phyloP scores from a whole-genome alignment of 2,329 filamentous ascomycete species.

The Fusarium tricinctum region DNA sequence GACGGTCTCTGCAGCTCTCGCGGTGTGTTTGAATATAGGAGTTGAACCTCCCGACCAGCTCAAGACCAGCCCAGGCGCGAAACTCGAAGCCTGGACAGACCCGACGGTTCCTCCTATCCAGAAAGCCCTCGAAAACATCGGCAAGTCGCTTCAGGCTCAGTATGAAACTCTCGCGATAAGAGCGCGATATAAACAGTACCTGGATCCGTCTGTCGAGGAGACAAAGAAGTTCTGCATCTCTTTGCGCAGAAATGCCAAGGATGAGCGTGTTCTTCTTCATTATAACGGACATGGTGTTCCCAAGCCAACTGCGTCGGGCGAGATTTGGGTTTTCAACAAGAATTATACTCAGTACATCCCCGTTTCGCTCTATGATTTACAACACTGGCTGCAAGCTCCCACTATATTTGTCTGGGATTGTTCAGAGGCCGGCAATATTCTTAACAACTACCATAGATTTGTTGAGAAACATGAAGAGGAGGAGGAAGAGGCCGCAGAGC shows the following conservation, averaged over 20 bases:
- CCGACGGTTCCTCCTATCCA: slow-evolving; percentile 83
- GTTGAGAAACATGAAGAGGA: slow-evolving; percentile 95
- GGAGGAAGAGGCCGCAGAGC: slow-evolving; percentile 79
- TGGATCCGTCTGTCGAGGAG: slow-evolving; percentile 97
- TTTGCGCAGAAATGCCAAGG: slow-evolving; percentile 90
- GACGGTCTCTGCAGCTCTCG: slow-evolving; percentile 94
- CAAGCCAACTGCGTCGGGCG: slow-evolving; percentile 92
- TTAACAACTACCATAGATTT: slow-evolving; percentile 94
- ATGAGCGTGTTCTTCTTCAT: slow-evolving; percentile 95
- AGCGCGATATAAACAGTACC: slow-evolving; percentile 96
- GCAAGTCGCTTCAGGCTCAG: slow-evolving; percentile 94
- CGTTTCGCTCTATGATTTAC: slow-evolving; percentile 93
- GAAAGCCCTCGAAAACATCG: slow-evolving; percentile 93
- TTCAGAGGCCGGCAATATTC: slow-evolving; percentile 94
- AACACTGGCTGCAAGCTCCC: slow-evolving; percentile 94
- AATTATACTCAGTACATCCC: slow-evolving; percentile 99
- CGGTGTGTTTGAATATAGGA: slow-evolving; percentile 95
- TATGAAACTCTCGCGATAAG: slow-evolving; percentile 96
- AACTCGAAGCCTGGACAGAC: slow-evolving; percentile 97
- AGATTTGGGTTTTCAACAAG: slow-evolving; percentile 99
- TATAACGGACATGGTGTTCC: slow-evolving; percentile 99
- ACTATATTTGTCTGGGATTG: slow-evolving; percentile 99
- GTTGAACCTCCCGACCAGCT: slow-evolving; percentile 97
- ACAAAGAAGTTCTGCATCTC: slow-evolving; percentile 97
- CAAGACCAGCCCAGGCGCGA: slow-evolving; percentile 93